phyloP scores from a whole-genome alignment of 2,329 filamentous ascomycete genomes.

The Aspergillus tamarii region DNA sequence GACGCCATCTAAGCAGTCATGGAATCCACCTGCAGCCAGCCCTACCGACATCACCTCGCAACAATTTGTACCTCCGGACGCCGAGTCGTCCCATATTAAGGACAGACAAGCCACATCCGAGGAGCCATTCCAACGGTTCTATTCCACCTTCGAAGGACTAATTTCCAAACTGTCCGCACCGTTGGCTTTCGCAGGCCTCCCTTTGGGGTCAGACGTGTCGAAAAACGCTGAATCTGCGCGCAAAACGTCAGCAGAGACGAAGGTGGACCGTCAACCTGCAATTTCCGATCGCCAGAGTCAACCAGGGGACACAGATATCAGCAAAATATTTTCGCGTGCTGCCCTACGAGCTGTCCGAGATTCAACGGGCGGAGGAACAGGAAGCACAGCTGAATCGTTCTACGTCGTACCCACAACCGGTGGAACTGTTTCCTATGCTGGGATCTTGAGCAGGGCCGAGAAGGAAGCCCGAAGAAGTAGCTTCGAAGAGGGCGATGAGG shows the following conservation, averaged over 20 bases:
- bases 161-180: conserved; percentile 89
- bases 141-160: conserved; percentile 85
- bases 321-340: conserved; percentile 81
- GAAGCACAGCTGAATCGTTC: conserved; percentile 72
- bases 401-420: conserved; percentile 93
- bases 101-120: conserved; percentile 51
- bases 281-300: conserved; percentile 43
- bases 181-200: conserved; percentile 88
- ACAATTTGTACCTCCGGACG: conserved; percentile 34
- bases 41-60: conserved; percentile 40
- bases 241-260: conserved; percentile 40
- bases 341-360: conserved; percentile 78
- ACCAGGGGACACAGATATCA: conserved; percentile 71
- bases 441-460: conserved; percentile 68
- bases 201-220: conserved; percentile 61
- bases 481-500: conserved; percentile 72
- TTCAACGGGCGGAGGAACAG: conserved; percentile 58
- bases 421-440: conserved; percentile 89
- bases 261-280: conserved; percentile 43
- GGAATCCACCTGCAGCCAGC: conserved; percentile 38
- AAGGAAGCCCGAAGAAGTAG: conserved; percentile 48
- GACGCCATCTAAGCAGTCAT: conserved; percentile 33
- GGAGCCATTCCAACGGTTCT: conserved; percentile 87
- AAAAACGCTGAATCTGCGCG: conserved; percentile 29
- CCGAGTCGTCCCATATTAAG: conserved; percentile 28